Evolutionary conservation across 345 rosid species (phyloP).

Genomic region (Boechera stricta): DNA sequence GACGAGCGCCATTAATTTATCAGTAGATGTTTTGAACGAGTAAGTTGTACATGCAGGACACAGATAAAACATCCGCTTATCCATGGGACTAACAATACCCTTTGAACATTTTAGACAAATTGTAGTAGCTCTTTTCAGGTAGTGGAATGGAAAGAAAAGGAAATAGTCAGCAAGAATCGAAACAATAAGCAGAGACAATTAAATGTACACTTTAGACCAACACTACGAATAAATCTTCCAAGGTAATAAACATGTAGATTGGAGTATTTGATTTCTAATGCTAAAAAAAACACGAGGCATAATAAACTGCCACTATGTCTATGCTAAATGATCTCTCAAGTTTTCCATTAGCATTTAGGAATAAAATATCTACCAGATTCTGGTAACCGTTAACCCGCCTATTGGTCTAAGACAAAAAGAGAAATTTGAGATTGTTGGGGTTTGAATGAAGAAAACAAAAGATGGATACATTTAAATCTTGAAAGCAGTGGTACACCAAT

Average conservation of each 20-base stretch:
- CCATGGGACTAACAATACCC: neutral
- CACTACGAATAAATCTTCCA: neutral
- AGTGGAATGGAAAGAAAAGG: neutral
- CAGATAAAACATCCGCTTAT: conserved; percentile 8
- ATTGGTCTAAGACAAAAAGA: neutral
- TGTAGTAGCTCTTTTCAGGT: conserved; percentile 5
- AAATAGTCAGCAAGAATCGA: neutral
- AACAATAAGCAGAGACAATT: conserved; percentile 6
- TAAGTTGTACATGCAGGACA: conserved; percentile 17
- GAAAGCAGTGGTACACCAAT: conserved; percentile 5
- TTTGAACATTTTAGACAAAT: neutral
- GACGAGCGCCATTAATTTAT: neutral
- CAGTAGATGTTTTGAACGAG: neutral
- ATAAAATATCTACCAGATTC: neutral
- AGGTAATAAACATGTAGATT: neutral
- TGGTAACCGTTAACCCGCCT: neutral
- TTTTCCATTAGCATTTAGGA: no score
- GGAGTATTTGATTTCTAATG: neutral
- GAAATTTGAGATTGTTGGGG: conserved; percentile 6
- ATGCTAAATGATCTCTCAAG: neutral
- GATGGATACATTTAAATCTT: conserved; percentile 4
- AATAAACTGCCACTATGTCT: neutral
- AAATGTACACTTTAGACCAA: conserved; percentile 5
- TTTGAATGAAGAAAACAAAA: conserved; percentile 1
- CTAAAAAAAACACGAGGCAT: no score